These are phyloP conservation scores for Carex kokanica DNA, from an alignment of 176 grass and related monocot genomes.

Conservation along the genomic window DNA sequence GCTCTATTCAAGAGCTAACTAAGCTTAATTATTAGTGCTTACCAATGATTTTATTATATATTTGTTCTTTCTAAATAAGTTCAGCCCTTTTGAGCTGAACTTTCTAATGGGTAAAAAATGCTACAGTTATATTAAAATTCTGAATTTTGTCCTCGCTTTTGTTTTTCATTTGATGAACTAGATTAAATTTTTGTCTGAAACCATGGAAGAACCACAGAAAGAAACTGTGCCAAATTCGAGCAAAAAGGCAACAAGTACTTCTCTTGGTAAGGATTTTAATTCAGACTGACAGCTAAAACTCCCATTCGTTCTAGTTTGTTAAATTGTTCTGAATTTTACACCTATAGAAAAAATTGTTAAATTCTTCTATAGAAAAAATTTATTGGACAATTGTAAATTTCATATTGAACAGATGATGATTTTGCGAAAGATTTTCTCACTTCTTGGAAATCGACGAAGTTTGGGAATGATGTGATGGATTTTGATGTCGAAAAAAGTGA, in stretches of 20 bases:
- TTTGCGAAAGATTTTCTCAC: slow-evolving; percentile 90
- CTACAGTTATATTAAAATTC: slow-evolving; percentile 10
- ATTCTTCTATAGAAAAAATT: neutral
- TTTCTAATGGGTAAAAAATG: neutral
- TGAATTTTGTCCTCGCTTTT: neutral
- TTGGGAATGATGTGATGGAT: slow-evolving; percentile 54
- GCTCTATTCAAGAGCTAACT: neutral
- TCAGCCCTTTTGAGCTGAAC: neutral
- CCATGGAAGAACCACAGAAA: slow-evolving; percentile 62
- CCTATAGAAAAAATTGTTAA: neutral
- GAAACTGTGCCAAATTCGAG: slow-evolving; percentile 38
- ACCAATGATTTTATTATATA: neutral
- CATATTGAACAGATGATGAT: slow-evolving; percentile 62
- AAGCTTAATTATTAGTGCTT: neutral
- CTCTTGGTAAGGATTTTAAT: slow-evolving; percentile 54
- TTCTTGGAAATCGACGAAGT: slow-evolving; percentile 64
- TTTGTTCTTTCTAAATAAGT: neutral
- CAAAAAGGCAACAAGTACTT: slow-evolving; percentile 45
- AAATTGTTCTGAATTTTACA: neutral
- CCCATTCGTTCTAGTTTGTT: neutral
- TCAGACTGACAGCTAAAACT: neutral
- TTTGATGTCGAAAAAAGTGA: slow-evolving; percentile 66
- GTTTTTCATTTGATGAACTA: slow-evolving; percentile 29
- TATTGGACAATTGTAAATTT: slow-evolving; percentile 9
- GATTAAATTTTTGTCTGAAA: slow-evolving; percentile 35